These are phyloP conservation scores for Geotrichum reessii DNA, from an alignment of 1,139 yeast genomes.

Conservation along the genomic window DNA sequence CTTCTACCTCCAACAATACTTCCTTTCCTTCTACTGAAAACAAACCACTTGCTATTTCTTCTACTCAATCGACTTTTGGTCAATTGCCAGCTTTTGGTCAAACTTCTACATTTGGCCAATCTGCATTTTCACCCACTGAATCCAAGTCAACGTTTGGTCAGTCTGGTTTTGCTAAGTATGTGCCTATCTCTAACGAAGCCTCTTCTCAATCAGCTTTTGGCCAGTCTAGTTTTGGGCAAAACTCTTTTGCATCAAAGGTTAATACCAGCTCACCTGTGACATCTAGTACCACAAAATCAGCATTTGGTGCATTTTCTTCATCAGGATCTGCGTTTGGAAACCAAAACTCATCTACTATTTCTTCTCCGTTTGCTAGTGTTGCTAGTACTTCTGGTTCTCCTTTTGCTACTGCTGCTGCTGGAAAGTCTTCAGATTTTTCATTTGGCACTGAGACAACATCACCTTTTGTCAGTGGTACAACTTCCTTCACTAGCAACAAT, in stretches of 20 bases:
- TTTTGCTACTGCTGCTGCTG: background rate
- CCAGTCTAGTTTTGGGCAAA: background rate
- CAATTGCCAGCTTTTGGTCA: conserved; percentile 4
- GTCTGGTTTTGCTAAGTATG: background rate
- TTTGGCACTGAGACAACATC: background rate
- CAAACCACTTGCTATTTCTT: background rate
- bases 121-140: background rate
- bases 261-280: background rate
- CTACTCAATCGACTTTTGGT: conserved; percentile 1
- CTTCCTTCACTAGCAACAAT: background rate
- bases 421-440: background rate
- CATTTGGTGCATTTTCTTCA: background rate
- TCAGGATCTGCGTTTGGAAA: background rate
- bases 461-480: background rate
- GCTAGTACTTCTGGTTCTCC: conserved; percentile 6
- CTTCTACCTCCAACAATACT: background rate
- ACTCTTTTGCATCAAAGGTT: background rate
- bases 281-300: background rate
- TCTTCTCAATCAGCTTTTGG: background rate
- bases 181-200: background rate
- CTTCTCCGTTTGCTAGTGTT: background rate
- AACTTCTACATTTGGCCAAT: conserved; percentile 4
- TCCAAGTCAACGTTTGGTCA: background rate
- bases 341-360: background rate
- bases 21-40: background rate